These are phyloP conservation scores for Teunomyces aglyptinius DNA, from an alignment of 805 yeast genomes.

Conservation along the genomic window DNA sequence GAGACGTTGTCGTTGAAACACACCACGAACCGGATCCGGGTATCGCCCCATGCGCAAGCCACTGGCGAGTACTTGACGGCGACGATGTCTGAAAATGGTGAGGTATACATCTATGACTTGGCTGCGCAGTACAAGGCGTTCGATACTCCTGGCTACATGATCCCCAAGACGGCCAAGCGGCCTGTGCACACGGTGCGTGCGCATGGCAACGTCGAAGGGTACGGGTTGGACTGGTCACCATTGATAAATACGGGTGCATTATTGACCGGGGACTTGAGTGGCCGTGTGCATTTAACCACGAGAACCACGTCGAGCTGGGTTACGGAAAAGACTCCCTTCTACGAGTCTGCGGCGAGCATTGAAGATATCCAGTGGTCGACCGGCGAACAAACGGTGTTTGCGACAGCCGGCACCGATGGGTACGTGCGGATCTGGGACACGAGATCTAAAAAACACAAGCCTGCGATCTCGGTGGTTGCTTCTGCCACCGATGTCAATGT, in stretches of 20 bases:
- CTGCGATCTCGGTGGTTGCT: constrained; percentile 82
- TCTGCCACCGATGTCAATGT: constrained; percentile 87
- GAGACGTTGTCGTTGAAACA: constrained; percentile 73
- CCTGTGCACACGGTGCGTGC: constrained; percentile 78
- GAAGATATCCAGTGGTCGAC: constrained; percentile 98
- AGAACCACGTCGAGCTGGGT: constrained; percentile 78
- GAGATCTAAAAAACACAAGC: constrained; percentile 85
- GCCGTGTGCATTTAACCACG: constrained; percentile 74
- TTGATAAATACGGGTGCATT: constrained; percentile 73
- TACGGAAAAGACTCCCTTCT: constrained; percentile 81
- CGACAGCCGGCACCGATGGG: constrained; percentile 93
- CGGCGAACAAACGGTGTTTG: constrained; percentile 88
- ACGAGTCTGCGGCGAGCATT: constrained; percentile 68
- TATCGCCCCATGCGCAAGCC: constrained; percentile 68
- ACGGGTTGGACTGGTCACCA: constrained; percentile 97
- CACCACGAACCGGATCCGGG: constrained; percentile 87
- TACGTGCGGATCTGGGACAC: constrained; percentile 95
- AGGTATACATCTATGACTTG: constrained; percentile 80
- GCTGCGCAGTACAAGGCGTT: constrained; percentile 78
- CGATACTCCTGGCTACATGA: constrained; percentile 80
- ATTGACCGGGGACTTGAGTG: constrained; percentile 85
- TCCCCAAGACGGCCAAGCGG: constrained; percentile 73
- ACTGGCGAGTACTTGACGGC: constrained; percentile 87
- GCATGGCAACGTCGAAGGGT: constrained; percentile 97
- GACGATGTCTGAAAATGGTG: constrained; percentile 86